Conservation (phyloP, 2,329 filamentous ascomycete species). For the Sphaerostilbella broomeana region DNA sequence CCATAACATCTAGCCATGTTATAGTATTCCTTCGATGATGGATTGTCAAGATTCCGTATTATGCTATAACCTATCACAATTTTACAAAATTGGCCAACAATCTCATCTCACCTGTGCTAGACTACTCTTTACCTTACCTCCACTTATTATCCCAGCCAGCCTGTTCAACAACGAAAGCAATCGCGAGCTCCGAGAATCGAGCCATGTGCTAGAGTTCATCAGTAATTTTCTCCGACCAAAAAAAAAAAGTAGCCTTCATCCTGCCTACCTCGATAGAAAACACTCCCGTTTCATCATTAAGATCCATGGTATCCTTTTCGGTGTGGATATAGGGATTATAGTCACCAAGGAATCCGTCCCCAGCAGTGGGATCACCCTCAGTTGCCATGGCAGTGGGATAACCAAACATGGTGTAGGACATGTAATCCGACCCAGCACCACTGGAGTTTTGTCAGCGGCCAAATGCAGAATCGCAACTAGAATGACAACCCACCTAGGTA, state of each 20-base stretch:
- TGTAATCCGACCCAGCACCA: slow-evolving; percentile 35
- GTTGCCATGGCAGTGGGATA: slow-evolving; percentile 33
- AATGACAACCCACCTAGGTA: slow-evolving; percentile 20
- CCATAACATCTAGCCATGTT: too few relatives aligned
- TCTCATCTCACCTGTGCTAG: too few relatives aligned
- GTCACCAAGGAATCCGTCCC: slow-evolving; percentile 26
- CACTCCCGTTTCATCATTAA: slow-evolving; percentile 31
- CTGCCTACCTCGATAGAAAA: slow-evolving; percentile 33
- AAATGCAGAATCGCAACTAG: slow-evolving; percentile 56
- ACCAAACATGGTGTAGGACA: slow-evolving; percentile 34
- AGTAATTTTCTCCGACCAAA: slow-evolving; percentile 5
- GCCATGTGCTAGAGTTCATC: slow-evolving; percentile 30
- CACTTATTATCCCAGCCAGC: slow-evolving; percentile 34
- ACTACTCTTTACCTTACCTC: slow-evolving; percentile 24
- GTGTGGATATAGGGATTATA: slow-evolving; percentile 34
- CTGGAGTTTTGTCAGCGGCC: slow-evolving; percentile 60
- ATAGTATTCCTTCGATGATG: too few relatives aligned
- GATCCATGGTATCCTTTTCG: slow-evolving; percentile 30
- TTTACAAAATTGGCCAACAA: too few relatives aligned
- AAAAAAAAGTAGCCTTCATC: not conserved
- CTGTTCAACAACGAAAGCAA: slow-evolving; percentile 34
- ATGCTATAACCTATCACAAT: too few relatives aligned
- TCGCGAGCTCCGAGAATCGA: slow-evolving; percentile 33
- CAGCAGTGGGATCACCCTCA: slow-evolving; percentile 30
- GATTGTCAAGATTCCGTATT: too few relatives aligned